phyloP scores from a whole-genome alignment of 805 yeast genomes.

The Nakazawaea holstii region DNA sequence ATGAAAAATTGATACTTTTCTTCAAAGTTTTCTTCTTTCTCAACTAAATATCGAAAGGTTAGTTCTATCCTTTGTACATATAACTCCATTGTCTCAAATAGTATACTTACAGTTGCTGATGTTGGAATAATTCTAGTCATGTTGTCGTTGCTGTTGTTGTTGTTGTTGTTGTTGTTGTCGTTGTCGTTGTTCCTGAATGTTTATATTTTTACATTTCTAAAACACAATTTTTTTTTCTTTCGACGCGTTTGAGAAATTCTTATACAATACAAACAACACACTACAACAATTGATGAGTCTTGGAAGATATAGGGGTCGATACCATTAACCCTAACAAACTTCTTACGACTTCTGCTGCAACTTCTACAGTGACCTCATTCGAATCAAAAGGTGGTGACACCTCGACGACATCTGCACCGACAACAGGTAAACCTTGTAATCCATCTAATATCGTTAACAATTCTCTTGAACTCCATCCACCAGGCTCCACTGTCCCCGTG shows the following conservation, averaged over 20 bases:
- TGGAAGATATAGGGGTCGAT: background rate
- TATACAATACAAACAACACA: background rate
- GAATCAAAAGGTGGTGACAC: slow-evolving; percentile 36
- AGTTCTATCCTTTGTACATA: no score
- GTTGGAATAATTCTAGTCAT: slow-evolving; percentile 8
- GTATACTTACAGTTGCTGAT: slow-evolving; percentile 10
- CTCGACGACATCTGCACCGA: slow-evolving; percentile 50
- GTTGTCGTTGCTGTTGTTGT: background rate
- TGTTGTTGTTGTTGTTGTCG: background rate
- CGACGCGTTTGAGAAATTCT: background rate
- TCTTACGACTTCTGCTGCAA: slow-evolving; percentile 29
- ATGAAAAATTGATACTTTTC: slow-evolving; percentile 78
- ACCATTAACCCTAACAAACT: slow-evolving; percentile 3
- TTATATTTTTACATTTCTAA: background rate
- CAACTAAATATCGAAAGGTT: slow-evolving; percentile 20
- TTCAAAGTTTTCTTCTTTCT: slow-evolving; percentile 77
- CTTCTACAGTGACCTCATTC: slow-evolving; percentile 31
- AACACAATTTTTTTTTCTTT: background rate
- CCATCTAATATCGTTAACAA: slow-evolving; percentile 36
- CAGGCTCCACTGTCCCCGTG: slow-evolving; percentile 48
- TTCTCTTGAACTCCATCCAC: slow-evolving; percentile 48
- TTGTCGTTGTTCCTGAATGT: background rate
- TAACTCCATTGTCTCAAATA: no score
- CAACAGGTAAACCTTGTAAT: slow-evolving; percentile 36
- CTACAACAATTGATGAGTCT: background rate